Conservation (phyloP, 2,329 filamentous ascomycete genomes). For the Pseudogymnoascus sp. region DNA sequence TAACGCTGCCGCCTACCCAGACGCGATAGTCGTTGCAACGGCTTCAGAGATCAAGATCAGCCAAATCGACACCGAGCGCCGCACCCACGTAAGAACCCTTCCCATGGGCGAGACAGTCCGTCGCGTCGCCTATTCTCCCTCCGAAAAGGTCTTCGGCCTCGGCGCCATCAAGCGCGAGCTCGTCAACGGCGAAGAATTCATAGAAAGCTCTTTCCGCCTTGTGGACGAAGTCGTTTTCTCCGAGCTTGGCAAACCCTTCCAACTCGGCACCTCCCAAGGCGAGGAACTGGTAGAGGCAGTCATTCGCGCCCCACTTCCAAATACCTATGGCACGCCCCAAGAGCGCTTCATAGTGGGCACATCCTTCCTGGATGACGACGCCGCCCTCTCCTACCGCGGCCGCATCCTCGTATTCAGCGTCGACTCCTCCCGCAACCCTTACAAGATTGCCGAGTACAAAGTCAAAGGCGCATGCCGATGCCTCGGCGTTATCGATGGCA, state of each 20-base stretch:
- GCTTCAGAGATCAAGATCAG: constrained; percentile 68
- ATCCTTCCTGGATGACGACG: constrained; percentile 55
- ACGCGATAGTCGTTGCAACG: constrained; percentile 73
- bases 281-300: constrained; percentile 78
- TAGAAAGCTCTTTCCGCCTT: constrained; percentile 74
- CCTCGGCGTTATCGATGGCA: constrained; percentile 63
- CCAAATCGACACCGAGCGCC: constrained; percentile 70
- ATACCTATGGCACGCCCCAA: constrained; percentile 43
- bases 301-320: constrained; percentile 64
- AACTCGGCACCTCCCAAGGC: constrained; percentile 41
- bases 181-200: constrained; percentile 59
- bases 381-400: constrained; percentile 49
- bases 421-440: constrained; percentile 63
- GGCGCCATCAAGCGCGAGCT: constrained; percentile 75
- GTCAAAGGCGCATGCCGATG: constrained; percentile 76
- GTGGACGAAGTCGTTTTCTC: constrained; percentile 87
- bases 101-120: constrained; percentile 75
- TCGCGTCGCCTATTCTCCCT: constrained; percentile 74
- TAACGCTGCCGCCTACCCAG: constrained; percentile 70
- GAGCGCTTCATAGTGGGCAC: constrained; percentile 92
- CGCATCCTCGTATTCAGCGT: constrained; percentile 81
- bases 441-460: constrained; percentile 57
- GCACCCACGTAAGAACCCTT: constrained; percentile 79
- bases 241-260: constrained; percentile 59
- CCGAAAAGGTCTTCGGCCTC: constrained; percentile 72